These are phyloP conservation scores for Vicia sativa DNA, from an alignment of 306 rosid species.

Conservation along the genomic window DNA sequence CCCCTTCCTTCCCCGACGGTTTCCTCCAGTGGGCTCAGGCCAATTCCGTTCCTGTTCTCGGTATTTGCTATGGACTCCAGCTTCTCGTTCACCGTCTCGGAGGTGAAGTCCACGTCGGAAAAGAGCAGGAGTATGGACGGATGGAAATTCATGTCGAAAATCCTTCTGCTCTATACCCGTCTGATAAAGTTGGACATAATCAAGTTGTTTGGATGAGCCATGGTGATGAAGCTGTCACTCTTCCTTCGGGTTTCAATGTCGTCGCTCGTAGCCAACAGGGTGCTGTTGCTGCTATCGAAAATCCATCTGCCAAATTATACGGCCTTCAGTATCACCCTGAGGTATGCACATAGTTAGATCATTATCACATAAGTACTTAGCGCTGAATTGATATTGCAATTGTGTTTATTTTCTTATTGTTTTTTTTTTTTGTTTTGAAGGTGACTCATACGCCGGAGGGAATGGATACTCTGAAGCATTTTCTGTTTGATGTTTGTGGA, in stretches of 20 bases:
- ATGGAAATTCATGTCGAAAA: conserved; percentile 74
- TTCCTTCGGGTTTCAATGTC: conserved; percentile 72
- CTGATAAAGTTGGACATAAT: conserved; percentile 49
- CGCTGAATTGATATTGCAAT: background rate
- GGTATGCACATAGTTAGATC: conserved; percentile 38
- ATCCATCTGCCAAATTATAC: conserved; percentile 57
- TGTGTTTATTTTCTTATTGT: conserved; percentile 1
- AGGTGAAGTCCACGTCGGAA: conserved; percentile 72
- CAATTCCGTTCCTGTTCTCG: conserved; percentile 66
- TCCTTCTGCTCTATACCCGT: conserved; percentile 50
- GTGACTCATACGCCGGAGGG: conserved; percentile 93
- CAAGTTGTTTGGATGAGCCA: conserved; percentile 96
- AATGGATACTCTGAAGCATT: conserved; percentile 70
- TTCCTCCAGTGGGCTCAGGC: conserved; percentile 78
- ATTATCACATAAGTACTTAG: background rate
- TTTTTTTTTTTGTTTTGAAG: conserved; percentile 44
- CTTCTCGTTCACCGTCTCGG: conserved; percentile 84
- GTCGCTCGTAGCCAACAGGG: conserved; percentile 88
- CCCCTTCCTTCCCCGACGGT: conserved; percentile 76
- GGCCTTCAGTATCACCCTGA: conserved; percentile 98
- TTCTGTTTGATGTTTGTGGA: conserved; percentile 78
- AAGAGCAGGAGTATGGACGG: conserved; percentile 86
- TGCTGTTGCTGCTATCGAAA: conserved; percentile 68
- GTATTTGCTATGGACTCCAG: conserved; percentile 93
- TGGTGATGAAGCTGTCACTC: conserved; percentile 73